Evolutionary conservation across 1,139 yeast species (phyloP).

Genomic region (Taphrina wiesneri): DNA sequence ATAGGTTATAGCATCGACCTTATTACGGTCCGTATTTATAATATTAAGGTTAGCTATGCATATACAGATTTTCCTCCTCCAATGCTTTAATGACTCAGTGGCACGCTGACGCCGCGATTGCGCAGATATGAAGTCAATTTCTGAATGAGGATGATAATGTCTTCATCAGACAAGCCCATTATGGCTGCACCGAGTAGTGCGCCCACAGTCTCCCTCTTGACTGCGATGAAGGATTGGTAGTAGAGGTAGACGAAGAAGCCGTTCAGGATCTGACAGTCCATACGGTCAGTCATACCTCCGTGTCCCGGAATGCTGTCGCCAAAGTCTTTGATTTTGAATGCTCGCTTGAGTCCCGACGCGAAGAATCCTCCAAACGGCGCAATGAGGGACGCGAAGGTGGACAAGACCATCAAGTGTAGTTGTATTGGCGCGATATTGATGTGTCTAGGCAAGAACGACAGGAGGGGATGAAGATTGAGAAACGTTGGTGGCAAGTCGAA

Average conservation of each 20-base stretch:
- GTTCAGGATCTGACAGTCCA: conserved; percentile 97
- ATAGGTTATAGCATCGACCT: no score
- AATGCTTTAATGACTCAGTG: background rate
- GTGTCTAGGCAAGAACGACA: conserved; percentile 53
- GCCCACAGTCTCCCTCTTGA: conserved; percentile 65
- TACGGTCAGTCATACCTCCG: conserved; percentile 96
- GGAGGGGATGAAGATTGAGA: conserved; percentile 48
- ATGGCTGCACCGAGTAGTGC: conserved; percentile 73
- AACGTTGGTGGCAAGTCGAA: conserved; percentile 61
- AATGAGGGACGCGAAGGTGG: conserved; percentile 92
- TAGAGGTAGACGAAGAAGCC: conserved; percentile 92
- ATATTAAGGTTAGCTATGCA: background rate
- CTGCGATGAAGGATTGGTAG: conserved; percentile 85
- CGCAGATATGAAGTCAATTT: conserved; percentile 62
- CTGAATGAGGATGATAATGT: conserved; percentile 63
- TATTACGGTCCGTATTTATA: background rate
- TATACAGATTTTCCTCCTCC: background rate
- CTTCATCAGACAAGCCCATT: conserved; percentile 65
- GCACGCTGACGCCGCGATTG: conserved; percentile 21
- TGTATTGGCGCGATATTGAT: conserved; percentile 79
- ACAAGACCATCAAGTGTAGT: conserved; percentile 79
- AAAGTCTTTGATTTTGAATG: conserved; percentile 91
- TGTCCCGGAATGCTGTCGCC: conserved; percentile 96
- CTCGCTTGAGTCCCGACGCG: conserved; percentile 94
- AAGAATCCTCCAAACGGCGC: conserved; percentile 99